These are phyloP conservation scores for Fraxinus sp. DNA, from an alignment of 305 asterid species.

Conservation along the genomic window DNA sequence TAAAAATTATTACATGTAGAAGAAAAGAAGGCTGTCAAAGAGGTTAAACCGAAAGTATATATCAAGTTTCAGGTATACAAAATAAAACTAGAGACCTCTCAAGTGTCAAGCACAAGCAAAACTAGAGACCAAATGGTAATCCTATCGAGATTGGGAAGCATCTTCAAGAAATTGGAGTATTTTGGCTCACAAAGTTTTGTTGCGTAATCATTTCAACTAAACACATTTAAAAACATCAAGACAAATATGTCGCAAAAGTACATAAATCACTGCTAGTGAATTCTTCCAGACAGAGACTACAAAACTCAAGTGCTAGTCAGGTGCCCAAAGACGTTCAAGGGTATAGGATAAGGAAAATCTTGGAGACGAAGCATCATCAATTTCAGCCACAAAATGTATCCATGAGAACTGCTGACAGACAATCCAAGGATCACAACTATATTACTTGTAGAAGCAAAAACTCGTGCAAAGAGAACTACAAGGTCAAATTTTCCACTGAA, in stretches of 20 bases:
- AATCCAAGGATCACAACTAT: conserved; percentile 2
- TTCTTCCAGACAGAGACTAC: not conserved
- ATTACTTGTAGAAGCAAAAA: not conserved
- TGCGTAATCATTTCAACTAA: not conserved
- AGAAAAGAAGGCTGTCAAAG: not conserved
- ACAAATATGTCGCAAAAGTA: not conserved
- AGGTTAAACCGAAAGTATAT: not conserved
- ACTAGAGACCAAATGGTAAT: not conserved
- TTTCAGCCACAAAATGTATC: not conserved
- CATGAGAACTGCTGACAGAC: not conserved
- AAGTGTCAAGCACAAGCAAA: not conserved
- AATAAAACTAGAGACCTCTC: not conserved
- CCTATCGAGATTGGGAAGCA: not conserved
- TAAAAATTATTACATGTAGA: not conserved
- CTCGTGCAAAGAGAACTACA: not conserved
- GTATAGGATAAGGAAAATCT: not conserved
- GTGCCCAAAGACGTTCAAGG: conserved; percentile 9
- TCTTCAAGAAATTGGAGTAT: conserved; percentile 3
- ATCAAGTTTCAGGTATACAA: not conserved
- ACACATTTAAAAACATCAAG: not conserved
- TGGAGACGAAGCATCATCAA: not conserved
- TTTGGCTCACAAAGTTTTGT: not conserved
- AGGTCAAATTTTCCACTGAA: not conserved
- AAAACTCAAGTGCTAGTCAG: conserved; percentile 7
- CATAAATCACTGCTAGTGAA: not conserved